Evolutionary conservation across 2,329 filamentous ascomycete species (phyloP).

Genomic region (Trichophyton simii): DNA sequence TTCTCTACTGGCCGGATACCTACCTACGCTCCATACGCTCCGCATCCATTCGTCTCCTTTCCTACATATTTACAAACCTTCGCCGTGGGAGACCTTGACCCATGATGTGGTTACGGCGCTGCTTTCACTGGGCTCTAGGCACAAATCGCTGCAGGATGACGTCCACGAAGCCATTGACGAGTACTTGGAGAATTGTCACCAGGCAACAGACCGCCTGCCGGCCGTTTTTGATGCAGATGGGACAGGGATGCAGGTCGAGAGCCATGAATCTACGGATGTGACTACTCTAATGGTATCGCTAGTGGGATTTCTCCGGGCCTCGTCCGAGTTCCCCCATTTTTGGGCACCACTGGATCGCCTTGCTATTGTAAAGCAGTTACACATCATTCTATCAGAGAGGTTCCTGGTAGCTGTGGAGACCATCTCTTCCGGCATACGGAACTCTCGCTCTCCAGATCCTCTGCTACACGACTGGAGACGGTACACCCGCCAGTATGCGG

Average conservation of each 20-base stretch:
- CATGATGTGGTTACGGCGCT: conserved; percentile 68
- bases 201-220: conserved; percentile 46
- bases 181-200: conserved; percentile 60
- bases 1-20: conserved; percentile 68
- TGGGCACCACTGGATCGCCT: conserved; percentile 68
- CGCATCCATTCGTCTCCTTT: conserved; percentile 67
- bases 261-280: conserved; percentile 53
- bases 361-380: conserved; percentile 57
- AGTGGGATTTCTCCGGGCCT: conserved; percentile 79
- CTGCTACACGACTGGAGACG: conserved; percentile 75
- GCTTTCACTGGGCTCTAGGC: conserved; percentile 64
- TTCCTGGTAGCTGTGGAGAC: conserved; percentile 82
- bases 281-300: conserved; percentile 71
- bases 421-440: conserved; percentile 79
- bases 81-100: conserved; percentile 74
- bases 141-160: conserved; percentile 53
- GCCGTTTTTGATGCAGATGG: conserved; percentile 45
- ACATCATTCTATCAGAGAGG: conserved; percentile 63
- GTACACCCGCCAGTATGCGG: conserved; percentile 70
- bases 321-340: conserved; percentile 63
- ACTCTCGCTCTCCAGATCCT: conserved; percentile 54
- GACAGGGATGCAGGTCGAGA: conserved; percentile 23
- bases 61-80: conserved; percentile 70
- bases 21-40: conserved; percentile 73
- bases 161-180: conserved; percentile 55